Conservation (phyloP, 2,329 filamentous ascomycete species). For the Fusarium sp. region DNA sequence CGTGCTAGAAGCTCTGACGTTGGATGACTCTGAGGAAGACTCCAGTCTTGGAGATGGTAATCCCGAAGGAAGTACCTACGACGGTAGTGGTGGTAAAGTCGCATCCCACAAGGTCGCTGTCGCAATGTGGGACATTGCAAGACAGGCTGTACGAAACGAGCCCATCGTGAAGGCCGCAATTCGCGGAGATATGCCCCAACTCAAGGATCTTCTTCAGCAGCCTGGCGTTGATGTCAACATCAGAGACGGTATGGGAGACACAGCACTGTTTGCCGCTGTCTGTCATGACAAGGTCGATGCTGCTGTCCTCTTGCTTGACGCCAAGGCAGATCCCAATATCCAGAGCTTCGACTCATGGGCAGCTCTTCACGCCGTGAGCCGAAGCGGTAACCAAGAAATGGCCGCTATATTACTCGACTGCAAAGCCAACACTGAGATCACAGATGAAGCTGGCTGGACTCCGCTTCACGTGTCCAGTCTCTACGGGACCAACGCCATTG, state of each 20-base stretch:
- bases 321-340: neutral
- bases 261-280: neutral
- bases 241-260: neutral
- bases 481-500: neutral
- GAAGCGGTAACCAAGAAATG: neutral
- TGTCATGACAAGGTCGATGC: neutral
- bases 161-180: neutral
- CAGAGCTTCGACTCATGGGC: neutral
- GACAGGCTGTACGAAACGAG: neutral
- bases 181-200: neutral
- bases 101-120: neutral
- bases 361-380: neutral
- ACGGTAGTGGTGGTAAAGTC: neutral
- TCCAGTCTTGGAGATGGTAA: neutral
- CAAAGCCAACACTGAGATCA: neutral
- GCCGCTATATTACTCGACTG: neutral
- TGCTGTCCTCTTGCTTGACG: neutral
- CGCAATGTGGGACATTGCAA: rapidly evolving
- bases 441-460: neutral
- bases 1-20: neutral
- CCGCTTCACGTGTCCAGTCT: neutral
- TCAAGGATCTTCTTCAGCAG: rapidly evolving
- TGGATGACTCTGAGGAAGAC: neutral
- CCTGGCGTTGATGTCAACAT: neutral
- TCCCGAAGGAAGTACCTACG: rapidly evolving